These are phyloP conservation scores for Gentiana dahurica DNA, from an alignment of 257 asterid genomes.

Conservation along the genomic window DNA sequence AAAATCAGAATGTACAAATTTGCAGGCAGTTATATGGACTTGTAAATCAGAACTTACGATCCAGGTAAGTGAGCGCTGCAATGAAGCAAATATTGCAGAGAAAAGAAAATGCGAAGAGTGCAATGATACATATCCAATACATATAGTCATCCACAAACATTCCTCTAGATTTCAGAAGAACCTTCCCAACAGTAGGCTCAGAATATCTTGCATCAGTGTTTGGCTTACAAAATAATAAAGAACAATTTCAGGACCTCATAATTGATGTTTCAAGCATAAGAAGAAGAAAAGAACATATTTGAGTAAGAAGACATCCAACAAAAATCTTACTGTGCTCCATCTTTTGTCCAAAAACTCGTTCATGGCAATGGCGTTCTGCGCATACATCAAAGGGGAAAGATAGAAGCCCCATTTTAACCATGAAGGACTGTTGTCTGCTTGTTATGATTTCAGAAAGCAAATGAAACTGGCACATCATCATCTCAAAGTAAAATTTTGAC, in stretches of 20 bases:
- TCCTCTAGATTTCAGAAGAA: constrained; percentile 79
- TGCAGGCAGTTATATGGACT: constrained; percentile 3
- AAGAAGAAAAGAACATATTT: neutral
- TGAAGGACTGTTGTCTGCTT: constrained; percentile 66
- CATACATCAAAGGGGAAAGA: constrained; percentile 79
- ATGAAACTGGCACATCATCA: neutral
- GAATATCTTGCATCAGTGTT: constrained; percentile 38
- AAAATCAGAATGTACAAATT: constrained; percentile 11
- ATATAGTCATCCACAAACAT: constrained; percentile 65
- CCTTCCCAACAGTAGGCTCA: constrained; percentile 77
- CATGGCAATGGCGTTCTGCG: constrained; percentile 76
- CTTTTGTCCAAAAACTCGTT: constrained; percentile 70
- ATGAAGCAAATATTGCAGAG: constrained; percentile 68
- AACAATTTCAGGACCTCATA: constrained; percentile 4
- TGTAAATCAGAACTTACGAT: constrained; percentile 36
- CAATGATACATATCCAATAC: constrained; percentile 78
- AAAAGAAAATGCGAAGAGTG: constrained; percentile 75
- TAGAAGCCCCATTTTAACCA: constrained; percentile 88
- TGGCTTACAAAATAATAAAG: constrained; percentile 34
- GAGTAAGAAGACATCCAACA: neutral
- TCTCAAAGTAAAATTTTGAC: neutral
- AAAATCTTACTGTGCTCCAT: constrained; percentile 71
- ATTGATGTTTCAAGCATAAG: constrained; percentile 8
- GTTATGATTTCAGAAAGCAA: neutral
- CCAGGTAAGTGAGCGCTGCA: constrained; percentile 56